Evolutionary conservation across 2,329 filamentous ascomycete species (phyloP), one percentile per base, ranked within the genome.

Genomic region (Davidsoniella virescens): DNA sequence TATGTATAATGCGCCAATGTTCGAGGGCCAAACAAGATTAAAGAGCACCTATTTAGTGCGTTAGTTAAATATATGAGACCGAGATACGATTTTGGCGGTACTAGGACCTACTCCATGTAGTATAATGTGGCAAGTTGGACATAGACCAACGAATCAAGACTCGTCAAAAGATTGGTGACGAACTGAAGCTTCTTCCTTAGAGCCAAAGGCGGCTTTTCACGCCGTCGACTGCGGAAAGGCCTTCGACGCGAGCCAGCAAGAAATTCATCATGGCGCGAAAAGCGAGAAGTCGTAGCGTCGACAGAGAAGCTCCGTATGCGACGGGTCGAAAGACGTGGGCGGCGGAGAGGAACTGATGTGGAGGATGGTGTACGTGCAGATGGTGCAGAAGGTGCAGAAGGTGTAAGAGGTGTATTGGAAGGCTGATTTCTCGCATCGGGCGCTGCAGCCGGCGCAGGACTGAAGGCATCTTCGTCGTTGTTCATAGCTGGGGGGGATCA

Each of bases 61-160:
- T 58, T 48, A 56, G 55, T 41, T 20, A 50, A 43, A 54, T 29
- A 49, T 36, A 12, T 7, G 25, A 36, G 23, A 16, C 4, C 2
- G 16, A 36, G 12, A 33, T 8, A 14, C 10, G 14, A 10, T 20
- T 33, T 49, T 25, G 40, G 12, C 12, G 37, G 18, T 25, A 23
- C 17, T 17, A 40, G 40, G n/a, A 61, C 72, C 51, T 67, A 83
- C 79, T 84, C 80, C 73, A 83, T 77, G 61, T 82, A 83, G 61
- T 84, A 84, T 57, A 83, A 57, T 41, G 73, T 70, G 58, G 75
- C 79, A 51, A 83, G 66, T 65, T 83, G 77, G 39, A 72, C 74
- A 61, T 78, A 80, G 45, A 81, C 72, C 43, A 82, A 59, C 57
- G 73, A 71, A 64, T 84, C 79, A 52, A 83, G 65, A 54, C 70